phyloP scores from a whole-genome alignment of 352 stramenopile species.

The Pythium pyrilobum region DNA sequence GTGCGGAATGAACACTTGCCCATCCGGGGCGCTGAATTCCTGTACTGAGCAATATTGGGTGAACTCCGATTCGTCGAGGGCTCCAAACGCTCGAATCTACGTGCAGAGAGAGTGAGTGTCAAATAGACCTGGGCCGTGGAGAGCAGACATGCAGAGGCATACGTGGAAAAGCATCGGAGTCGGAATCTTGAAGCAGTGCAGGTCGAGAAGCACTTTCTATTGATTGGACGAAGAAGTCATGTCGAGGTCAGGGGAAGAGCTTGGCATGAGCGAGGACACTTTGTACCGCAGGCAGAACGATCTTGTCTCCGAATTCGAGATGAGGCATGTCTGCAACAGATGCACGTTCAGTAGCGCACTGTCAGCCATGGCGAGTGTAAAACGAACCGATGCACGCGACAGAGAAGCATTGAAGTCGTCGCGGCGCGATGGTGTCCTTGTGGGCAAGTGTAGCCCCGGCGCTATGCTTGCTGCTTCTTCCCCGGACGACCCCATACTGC shows the following conservation, averaged over 20 bases:
- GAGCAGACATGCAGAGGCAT: too few relatives aligned
- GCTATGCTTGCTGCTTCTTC: not conserved
- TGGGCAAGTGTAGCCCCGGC: not conserved
- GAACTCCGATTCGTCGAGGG: not conserved
- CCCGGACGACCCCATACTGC: not conserved
- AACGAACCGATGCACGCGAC: constrained; percentile 44
- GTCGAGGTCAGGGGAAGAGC: not conserved
- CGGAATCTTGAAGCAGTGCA: constrained; percentile 49
- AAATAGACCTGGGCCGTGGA: too few relatives aligned
- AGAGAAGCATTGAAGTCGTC: constrained; percentile 53
- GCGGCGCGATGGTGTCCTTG: constrained; percentile 24
- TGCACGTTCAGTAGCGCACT: not conserved
- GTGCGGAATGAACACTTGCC: constrained; percentile 51
- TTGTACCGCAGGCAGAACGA: constrained; percentile 45
- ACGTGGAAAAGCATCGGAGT: constrained; percentile 53
- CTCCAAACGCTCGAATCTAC: constrained; percentile 21
- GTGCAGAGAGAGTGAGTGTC: not conserved
- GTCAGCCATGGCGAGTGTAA: not conserved
- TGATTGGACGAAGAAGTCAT: not conserved
- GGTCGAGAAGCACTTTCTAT: constrained; percentile 45
- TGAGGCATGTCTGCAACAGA: constrained; percentile 39
- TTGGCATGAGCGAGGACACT: too few relatives aligned
- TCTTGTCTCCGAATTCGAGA: constrained; percentile 66
- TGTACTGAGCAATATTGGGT: constrained; percentile 55
- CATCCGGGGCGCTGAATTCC: constrained; percentile 53